A percentile compares a stretch with the other conserved stretches of the same genome.
Evolutionary conservation across 352 stramenopile species (phyloP).

Genomic region (Vaucheria bursata): DNA sequence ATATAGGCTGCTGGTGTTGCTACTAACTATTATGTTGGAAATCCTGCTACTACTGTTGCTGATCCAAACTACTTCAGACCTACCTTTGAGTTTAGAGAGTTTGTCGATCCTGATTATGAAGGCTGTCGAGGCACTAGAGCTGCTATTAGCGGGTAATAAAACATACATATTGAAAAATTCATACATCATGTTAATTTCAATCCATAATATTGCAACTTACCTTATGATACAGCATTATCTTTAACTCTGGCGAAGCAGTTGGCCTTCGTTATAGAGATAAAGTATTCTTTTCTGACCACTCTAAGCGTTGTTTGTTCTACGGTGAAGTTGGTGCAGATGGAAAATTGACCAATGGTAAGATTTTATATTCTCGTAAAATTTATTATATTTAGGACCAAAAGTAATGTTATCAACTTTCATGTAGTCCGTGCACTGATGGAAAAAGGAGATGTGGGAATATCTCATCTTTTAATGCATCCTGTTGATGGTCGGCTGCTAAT

Average conservation of each 20-base stretch:
- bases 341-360: neutral
- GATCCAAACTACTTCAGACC: neutral
- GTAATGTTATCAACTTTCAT: neutral
- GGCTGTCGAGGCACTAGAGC: neutral
- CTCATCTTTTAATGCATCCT: neutral
- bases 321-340: neutral
- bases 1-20: neutral
- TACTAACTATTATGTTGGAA: neutral
- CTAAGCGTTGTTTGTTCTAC: neutral
- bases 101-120: neutral
- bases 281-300: neutral
- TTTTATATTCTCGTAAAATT: no score
- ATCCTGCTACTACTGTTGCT: neutral
- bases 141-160: neutral
- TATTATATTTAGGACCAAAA: no score
- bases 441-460: neutral
- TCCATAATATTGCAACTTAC: neutral
- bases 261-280: neutral
- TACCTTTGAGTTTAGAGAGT: neutral
- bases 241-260: neutral
- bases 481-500: neutral
- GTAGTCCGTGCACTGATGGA: neutral
- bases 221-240: neutral
- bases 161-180: no score
- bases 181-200: neutral